A percentile compares a stretch with the other conserved stretches of the same genome.
These are phyloP conservation scores for Podaxis mareebaensis DNA, from an alignment of 768 basidiomycete genomes.

Conservation along the genomic window DNA sequence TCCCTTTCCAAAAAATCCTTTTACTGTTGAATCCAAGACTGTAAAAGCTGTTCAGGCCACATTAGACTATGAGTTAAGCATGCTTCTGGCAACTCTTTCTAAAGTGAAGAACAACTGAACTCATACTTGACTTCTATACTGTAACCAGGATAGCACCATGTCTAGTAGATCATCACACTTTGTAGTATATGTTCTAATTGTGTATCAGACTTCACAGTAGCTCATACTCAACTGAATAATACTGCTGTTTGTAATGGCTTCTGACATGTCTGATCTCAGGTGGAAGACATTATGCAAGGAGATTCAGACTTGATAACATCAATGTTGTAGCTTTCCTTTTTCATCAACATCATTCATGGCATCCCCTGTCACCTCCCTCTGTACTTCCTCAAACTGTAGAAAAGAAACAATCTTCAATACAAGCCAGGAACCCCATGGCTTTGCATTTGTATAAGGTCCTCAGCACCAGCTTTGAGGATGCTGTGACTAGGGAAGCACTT, in stretches of 20 bases:
- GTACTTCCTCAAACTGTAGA: slow-evolving; percentile 7
- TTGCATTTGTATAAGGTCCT: slow-evolving; percentile 86
- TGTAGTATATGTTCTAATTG: slow-evolving; percentile 51
- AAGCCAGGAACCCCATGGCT: slow-evolving; percentile 72
- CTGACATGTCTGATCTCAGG: slow-evolving; percentile 1
- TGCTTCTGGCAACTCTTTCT: too few relatives aligned
- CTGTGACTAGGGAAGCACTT: slow-evolving; percentile 77
- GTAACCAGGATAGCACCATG: slow-evolving; percentile 50
- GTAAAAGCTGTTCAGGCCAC: too few relatives aligned
- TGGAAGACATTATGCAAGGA: neutral
- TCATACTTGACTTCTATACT: too few relatives aligned
- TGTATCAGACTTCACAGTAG: slow-evolving; percentile 48
- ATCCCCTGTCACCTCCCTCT: slow-evolving; percentile 1
- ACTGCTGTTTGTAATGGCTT: neutral
- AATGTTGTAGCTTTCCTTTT: neutral
- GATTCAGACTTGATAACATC: neutral
- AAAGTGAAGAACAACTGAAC: too few relatives aligned
- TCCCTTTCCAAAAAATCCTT: neutral
- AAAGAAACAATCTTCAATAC: slow-evolving; percentile 24
- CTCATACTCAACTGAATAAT: too few relatives aligned
- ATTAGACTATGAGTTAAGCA: too few relatives aligned
- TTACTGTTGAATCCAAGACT: too few relatives aligned
- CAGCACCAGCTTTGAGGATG: slow-evolving; percentile 76
- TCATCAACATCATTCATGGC: slow-evolving; percentile 5
- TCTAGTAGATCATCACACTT: too few relatives aligned